Percentiles rank a stretch among this genome's conserved stretches.
phyloP scores from a whole-genome alignment of 768 basidiomycete genomes.

The Lactarius vividus region DNA sequence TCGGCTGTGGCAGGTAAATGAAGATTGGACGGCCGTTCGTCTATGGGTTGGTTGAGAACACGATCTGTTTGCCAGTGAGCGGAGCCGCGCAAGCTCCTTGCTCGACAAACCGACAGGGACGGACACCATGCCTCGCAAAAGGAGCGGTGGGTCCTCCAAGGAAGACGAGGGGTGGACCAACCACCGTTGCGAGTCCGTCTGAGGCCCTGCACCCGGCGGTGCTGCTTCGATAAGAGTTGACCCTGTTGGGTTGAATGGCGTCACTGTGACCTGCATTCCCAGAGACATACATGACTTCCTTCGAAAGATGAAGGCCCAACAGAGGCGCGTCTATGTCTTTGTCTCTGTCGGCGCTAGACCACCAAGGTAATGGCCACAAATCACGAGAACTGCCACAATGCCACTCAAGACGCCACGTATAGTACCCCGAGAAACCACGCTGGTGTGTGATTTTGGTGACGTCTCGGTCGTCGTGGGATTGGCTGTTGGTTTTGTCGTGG shows the following conservation, averaged over 20 bases:
- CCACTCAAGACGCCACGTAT: conserved; percentile 11
- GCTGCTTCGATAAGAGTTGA: neutral
- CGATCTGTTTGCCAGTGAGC: too few species aligned
- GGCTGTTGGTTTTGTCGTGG: neutral
- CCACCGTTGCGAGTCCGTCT: neutral
- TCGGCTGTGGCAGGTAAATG: too few species aligned
- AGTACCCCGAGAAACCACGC: conserved; percentile 19
- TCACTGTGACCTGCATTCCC: neutral
- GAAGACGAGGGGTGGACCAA: neutral
- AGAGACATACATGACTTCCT: neutral
- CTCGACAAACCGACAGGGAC: conserved; percentile 4
- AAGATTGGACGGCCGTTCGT: too few species aligned
- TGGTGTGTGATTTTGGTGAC: neutral
- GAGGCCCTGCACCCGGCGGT: neutral
- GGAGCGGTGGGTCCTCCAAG: neutral
- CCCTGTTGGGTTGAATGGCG: conserved; percentile 2
- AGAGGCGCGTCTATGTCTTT: neutral
- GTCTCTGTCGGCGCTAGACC: conserved; percentile 11
- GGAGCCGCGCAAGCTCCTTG: conserved; percentile 1
- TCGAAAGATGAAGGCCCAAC: neutral
- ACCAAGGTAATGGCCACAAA: neutral
- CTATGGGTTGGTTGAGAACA: too few species aligned
- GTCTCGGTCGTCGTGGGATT: neutral
- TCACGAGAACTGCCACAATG: neutral
- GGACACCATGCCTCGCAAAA: neutral